Base-by-base conservation (phyloP, 306 rosid genomes). In the Herpetospermum pedunculosum region DNA sequence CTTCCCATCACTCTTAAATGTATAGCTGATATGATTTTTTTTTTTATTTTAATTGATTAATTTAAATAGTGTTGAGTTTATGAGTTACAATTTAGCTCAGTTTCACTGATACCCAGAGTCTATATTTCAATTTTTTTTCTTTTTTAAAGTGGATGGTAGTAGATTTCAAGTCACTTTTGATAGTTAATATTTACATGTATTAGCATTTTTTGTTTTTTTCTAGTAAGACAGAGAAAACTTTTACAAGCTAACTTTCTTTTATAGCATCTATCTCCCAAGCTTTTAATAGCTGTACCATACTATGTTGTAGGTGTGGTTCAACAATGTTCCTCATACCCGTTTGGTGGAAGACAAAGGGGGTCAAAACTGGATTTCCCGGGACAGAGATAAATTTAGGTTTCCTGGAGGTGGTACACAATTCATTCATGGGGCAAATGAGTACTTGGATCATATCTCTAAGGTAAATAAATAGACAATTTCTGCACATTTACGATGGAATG, bases 331-430 rank as follows among this genome's bases (percentile, higher is more conserved):
- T 71, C 98, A 91, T 79, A 91, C 87, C 80, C 97, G 97, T 58
- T 82, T 93, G 14, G 98, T 89, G 25, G 97, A 89, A 63, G 98
- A 91, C 73, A 93, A 93, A 84, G 98, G 98, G 5, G 98, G 98
- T 49, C 98, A 93, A 77, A 93, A 93, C 79, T 93, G 98, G 98
- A 89, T 93, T 80, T 75, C 78, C 13, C 80, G 85, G 59, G 77
- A 77, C 76, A 89, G 84, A 76, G 82, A 85, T 72, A 93, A 89
- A 85, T 91, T 93, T 71, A 87, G 79, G 73, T 93, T 93, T 84
- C 98, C 98, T 18, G 98, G 98, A 70, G 98, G 98, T 48, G 98
- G 98, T 48, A 93, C 98, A 4, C 98, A 93, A 43, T 93, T 93
- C 81, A 93, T 93, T 70, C 98, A 93, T 13, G 98, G 98, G 73